Conservation (phyloP, 495 filamentous ascomycete genomes). For the Tetracladium setigerum region DNA sequence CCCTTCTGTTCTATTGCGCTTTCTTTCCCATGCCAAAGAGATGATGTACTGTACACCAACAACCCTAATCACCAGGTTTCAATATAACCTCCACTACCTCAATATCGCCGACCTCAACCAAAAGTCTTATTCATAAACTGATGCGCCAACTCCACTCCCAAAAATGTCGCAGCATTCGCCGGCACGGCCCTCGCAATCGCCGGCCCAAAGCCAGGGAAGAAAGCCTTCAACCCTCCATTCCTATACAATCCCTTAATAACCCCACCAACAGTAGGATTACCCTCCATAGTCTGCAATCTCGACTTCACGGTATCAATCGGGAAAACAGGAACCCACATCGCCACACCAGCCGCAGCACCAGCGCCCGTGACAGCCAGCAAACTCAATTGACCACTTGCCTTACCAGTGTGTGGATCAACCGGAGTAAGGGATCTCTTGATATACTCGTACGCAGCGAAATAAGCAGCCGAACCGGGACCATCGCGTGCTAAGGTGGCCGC, state of each 20-base stretch:
- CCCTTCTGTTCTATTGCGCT: too few species aligned
- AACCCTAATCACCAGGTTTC: too few species aligned
- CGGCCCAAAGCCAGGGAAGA: slow-evolving; percentile 95
- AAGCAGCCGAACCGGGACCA: slow-evolving; percentile 85
- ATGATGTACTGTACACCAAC: too few species aligned
- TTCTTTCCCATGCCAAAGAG: too few species aligned
- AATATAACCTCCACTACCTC: too few species aligned
- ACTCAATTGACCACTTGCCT: slow-evolving; percentile 64
- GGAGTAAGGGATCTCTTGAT: slow-evolving; percentile 87
- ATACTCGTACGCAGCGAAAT: slow-evolving; percentile 95
- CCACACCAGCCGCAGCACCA: slow-evolving; percentile 84
- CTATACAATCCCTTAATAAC: slow-evolving; percentile 72
- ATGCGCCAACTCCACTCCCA: slow-evolving; percentile 76
- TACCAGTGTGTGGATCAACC: slow-evolving; percentile 65
- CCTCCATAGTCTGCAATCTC: slow-evolving; percentile 84
- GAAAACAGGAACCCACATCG: slow-evolving; percentile 99
- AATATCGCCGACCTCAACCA: slow-evolving; percentile 21
- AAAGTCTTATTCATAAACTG: slow-evolving; percentile 75
- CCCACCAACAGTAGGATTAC: slow-evolving; percentile 73
- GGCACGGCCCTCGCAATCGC: slow-evolving; percentile 89
- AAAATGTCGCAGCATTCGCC: slow-evolving; percentile 71
- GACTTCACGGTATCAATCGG: slow-evolving; percentile 96
- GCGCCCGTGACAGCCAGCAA: slow-evolving; percentile 77
- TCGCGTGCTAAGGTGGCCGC: slow-evolving; percentile 90
- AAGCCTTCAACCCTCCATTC: slow-evolving; percentile 78